Base-by-base conservation (phyloP, 176 grass and related monocot species). In the Cymbopogon citratus region DNA sequence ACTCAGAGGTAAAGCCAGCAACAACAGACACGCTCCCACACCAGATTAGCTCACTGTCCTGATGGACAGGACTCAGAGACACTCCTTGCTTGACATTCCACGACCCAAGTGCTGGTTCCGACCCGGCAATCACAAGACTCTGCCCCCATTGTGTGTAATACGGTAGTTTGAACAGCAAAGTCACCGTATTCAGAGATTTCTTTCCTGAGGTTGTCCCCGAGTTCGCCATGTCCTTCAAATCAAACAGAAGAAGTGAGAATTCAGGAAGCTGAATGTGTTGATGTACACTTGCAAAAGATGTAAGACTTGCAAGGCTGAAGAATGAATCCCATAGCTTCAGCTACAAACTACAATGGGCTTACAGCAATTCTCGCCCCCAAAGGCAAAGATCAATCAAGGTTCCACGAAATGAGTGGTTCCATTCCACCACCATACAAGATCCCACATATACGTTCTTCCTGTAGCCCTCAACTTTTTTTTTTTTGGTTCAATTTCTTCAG, bases 61-160 rank as follows among this genome's bases (percentile, higher is more conserved):
- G 73, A 63, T 96, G 89, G 27, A 88, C 83, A 4, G 97, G 97
- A 62, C 57, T 85, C 59, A 99, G 68, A 16, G 93, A 31, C n/a
- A 96, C 9, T 15, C 89, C 97, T 73, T 93, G 85, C 85, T 96
- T 95, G 36, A 93, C 88, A 74, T 92, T 93, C 93, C 97, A 93
- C 6, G 91, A 95, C 15, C 97, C 97, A 6, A 99, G 87, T 27
- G 41, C 60, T 0, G 87, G 83, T 7, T 89, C 87, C 1, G 93
- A 99, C 79, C 97, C 97, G 1, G 92, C 89, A 23, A 99, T 69
- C 40, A 96, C 21, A 27, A 99, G 87, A 45, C 82, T 91, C 80
- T 95, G 91, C 1, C 96, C 93, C 96, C 96, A 99, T 39, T 91
- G 85, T 0, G 96, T 99, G 76, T 90, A 99, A 68, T 99, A 93